Evolutionary conservation across 306 rosid genomes (phyloP).

Genomic region (Lathyrus oleraceus): DNA sequence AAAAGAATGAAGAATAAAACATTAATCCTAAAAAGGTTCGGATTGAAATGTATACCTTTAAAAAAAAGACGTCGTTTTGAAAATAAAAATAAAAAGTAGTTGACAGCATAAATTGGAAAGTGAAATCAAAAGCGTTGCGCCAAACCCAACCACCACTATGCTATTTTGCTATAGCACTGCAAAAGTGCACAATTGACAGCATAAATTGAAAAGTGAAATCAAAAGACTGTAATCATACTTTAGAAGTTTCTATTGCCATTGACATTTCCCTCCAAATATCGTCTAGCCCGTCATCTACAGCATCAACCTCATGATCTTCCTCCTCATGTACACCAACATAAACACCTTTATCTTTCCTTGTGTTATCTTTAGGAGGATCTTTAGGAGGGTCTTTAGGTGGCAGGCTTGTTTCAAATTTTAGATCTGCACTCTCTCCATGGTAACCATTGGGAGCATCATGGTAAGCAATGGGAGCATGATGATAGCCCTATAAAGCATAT

Average conservation of each 20-base stretch:
- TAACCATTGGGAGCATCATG: slow-evolving; percentile 28
- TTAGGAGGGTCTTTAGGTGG: slow-evolving; percentile 16
- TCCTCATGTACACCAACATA: slow-evolving; percentile 69
- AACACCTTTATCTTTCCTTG: slow-evolving; percentile 54
- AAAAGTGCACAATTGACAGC: too few species aligned
- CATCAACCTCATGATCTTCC: slow-evolving; percentile 34
- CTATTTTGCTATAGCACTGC: too few species aligned
- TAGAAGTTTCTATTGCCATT: slow-evolving; percentile 72
- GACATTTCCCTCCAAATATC: slow-evolving; percentile 93
- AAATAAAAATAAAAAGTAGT: too few species aligned
- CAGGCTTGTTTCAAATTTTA: slow-evolving; percentile 25
- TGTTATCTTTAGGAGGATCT: slow-evolving; percentile 26
- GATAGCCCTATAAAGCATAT: slow-evolving; percentile 43
- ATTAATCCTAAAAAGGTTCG: too few species aligned
- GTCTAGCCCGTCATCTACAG: slow-evolving; percentile 63
- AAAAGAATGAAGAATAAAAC: too few species aligned
- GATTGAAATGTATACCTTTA: too few species aligned
- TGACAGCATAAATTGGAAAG: too few species aligned
- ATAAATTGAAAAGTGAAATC: slow-evolving; percentile 4
- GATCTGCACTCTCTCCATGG: slow-evolving; percentile 34
- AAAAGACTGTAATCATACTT: slow-evolving; percentile 50
- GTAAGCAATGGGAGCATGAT: slow-evolving; percentile 31
- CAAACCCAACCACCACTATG: too few species aligned
- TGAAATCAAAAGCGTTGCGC: too few species aligned
- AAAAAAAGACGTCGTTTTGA: too few species aligned